Percentiles rank a stretch among this genome's conserved stretches.
Evolutionary conservation across 495 filamentous ascomycete species (phyloP).

Genomic region (Hypoxylon intermedium): DNA sequence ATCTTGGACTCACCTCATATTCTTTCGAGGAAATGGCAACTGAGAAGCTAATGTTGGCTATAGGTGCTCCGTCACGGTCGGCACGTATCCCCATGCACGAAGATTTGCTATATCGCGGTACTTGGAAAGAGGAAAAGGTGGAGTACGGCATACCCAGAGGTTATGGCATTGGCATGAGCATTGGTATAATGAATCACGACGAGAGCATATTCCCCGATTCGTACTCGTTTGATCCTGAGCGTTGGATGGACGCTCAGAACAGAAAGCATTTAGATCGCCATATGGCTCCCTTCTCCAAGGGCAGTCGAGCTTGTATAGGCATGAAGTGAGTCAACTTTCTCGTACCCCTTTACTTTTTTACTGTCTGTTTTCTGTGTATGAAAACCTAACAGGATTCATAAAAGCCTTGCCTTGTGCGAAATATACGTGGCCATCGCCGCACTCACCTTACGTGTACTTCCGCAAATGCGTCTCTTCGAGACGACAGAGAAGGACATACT

Average conservation of each 20-base stretch:
- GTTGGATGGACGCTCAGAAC: constrained; percentile 8
- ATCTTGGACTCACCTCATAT: not conserved
- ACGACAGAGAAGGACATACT: constrained; percentile 49
- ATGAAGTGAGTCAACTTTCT: constrained; percentile 18
- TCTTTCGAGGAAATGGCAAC: not conserved
- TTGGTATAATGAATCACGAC: constrained; percentile 7
- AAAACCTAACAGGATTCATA: not conserved
- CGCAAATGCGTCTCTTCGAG: constrained; percentile 46
- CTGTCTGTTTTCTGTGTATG: not conserved
- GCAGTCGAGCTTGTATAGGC: constrained; percentile 17
- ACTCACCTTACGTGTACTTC: constrained; percentile 40
- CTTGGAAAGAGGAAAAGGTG: constrained; percentile 38
- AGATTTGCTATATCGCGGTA: constrained; percentile 47
- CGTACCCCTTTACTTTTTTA: not conserved
- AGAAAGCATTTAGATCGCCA: constrained; percentile 4
- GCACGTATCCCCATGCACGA: constrained; percentile 42
- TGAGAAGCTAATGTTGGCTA: too few species aligned
- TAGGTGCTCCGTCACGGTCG: constrained; percentile 42
- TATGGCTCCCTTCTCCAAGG: constrained; percentile 17
- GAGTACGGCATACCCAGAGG: constrained; percentile 33
- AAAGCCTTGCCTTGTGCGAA: constrained; percentile 47
- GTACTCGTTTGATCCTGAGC: constrained; percentile 13
- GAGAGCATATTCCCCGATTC: constrained; percentile 24
- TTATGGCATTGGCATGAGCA: constrained; percentile 54
- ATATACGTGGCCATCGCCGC: constrained; percentile 42